Evolutionary conservation across 495 filamentous ascomycete genomes (phyloP), one percentile per base, ranked within the genome.

Genomic region (Aspergillus affinis): DNA sequence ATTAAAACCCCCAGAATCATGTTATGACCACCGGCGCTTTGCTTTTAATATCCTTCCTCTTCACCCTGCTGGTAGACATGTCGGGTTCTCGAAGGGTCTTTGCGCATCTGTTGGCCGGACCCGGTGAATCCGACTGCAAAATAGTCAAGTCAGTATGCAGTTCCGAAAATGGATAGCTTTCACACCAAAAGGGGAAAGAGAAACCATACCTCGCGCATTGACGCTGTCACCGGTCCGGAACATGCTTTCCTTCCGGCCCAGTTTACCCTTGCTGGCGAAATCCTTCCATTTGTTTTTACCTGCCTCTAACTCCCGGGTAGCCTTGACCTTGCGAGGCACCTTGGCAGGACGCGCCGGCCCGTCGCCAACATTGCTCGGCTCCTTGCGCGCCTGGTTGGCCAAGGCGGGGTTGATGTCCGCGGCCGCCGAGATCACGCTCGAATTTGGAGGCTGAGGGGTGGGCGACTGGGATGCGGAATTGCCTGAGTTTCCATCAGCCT

Each of bases 211-310:
- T 87, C 91, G 82, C 50, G 90, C 92, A 64, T 91, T 84, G 13
- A 93, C 80, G 48, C 90, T 88, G 26, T 95, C 91, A 0, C 90
- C 90, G 2, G 93, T 96, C 26, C 95, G 84, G 67, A 98, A 98
- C 94, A 97, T 97, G 77, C 90, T 95, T 17, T 98, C 92, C 79
- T 96, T 97, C 76, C 90, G 92, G 50, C 85, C 89, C 45, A 85
- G 78, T 69, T 91, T 92, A 19, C 89, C 88, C 76, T 93, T 96
- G 64, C 78, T 79, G 45, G 84, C 86, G 70, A 95, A 98, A 65
- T 93, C 88, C 73, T 97, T 88, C 94, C 94, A 98, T 67, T 94
- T 96, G 64, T 81, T 91, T 80, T 96, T 96, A 62, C 88, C 88
- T 61, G 83, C 89, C 75, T 97, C 92, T 12, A 98, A 80, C 69